Base-by-base conservation (phyloP, 176 grass and related monocot species). In the Paspalum vaginatum region DNA sequence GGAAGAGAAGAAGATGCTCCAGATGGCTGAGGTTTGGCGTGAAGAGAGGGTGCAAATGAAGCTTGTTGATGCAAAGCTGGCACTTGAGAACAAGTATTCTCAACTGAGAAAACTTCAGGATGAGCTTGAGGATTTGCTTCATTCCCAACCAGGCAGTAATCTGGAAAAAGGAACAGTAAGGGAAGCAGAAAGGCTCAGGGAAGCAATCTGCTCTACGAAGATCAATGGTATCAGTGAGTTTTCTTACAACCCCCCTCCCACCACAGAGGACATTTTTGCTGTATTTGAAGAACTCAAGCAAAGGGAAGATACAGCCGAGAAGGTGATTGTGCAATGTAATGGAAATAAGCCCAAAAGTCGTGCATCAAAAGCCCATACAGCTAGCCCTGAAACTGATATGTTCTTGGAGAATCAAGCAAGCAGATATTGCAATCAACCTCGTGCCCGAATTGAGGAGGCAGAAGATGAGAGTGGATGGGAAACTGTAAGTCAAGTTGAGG, bases 381-480 rank as follows among this genome's bases (percentile, higher is more conserved):
- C 45, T 26, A 85, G 78, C 72, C 81, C 85, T 17, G 91, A 90
- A 53, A 80, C 85, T 37, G 85, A 86, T 50, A 70, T 83, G 13
- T 80, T 92, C 71, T 66, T 88, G 64, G 78, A 83, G 59, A 93
- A 85, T 82, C 61, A 68, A 21, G 68, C 16, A 7, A 90, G 55
- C 66, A 85, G 71, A 81, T 70, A 77, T 39, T 44, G 64, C 46
- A 86, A 61, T 18, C 72, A 66, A 2, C 41, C 51, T 56, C 65
- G 24, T 51, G 81, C 27, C 39, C 61, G 12, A 65, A 71, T 87
- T 61, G 79, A 68, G 62, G 83, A 72, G 21, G 67, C 45, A 9
- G 91, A 93, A 81, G 87, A 90, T 90, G 88, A 90, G 49, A 93
- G 91, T 46, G 91, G 88, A 53, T 93, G 91, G 91, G 91, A 93